These are phyloP conservation scores for Schizonepeta tenuifolia DNA, from an alignment of 257 asterid genomes.

Conservation along the genomic window DNA sequence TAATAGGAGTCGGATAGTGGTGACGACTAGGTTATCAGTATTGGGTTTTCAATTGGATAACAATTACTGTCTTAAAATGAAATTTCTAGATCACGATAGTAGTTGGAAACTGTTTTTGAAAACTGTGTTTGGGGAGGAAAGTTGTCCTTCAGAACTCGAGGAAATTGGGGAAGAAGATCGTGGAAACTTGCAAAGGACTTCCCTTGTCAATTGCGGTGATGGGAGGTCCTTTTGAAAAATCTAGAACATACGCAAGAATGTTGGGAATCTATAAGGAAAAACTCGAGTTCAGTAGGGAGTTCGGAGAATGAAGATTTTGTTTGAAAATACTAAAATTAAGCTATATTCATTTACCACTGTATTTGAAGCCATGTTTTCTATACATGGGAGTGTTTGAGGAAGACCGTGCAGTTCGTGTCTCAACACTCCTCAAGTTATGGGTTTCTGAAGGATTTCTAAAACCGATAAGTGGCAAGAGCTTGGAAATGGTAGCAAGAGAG, in stretches of 20 bases:
- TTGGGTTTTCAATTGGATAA: too few relatives aligned
- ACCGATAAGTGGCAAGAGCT: neutral
- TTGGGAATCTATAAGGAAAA: slow-evolving; percentile 7
- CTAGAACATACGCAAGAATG: neutral
- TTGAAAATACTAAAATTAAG: slow-evolving; percentile 6
- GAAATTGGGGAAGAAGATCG: too few relatives aligned
- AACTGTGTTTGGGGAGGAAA: too few relatives aligned
- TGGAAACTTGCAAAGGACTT: neutral
- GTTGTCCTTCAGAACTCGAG: neutral
- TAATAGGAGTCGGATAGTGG: too few relatives aligned
- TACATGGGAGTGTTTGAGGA: slow-evolving; percentile 25
- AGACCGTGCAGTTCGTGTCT: neutral
- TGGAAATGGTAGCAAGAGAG: neutral
- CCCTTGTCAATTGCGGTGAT: slow-evolving; percentile 20
- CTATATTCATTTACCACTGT: neutral
- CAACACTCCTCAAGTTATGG: neutral
- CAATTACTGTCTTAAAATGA: too few relatives aligned
- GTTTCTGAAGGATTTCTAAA: neutral
- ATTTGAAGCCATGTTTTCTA: neutral
- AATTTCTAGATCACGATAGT: too few relatives aligned
- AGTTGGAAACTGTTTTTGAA: too few relatives aligned
- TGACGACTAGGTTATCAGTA: too few relatives aligned
- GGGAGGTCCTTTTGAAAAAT: slow-evolving; percentile 9
- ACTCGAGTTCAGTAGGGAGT: neutral
- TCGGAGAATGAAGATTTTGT: slow-evolving; percentile 2